Percentiles rank a stretch among this genome's conserved stretches.
phyloP scores from a whole-genome alignment of 2,329 filamentous ascomycete genomes.

The Monilinia fructigena region DNA sequence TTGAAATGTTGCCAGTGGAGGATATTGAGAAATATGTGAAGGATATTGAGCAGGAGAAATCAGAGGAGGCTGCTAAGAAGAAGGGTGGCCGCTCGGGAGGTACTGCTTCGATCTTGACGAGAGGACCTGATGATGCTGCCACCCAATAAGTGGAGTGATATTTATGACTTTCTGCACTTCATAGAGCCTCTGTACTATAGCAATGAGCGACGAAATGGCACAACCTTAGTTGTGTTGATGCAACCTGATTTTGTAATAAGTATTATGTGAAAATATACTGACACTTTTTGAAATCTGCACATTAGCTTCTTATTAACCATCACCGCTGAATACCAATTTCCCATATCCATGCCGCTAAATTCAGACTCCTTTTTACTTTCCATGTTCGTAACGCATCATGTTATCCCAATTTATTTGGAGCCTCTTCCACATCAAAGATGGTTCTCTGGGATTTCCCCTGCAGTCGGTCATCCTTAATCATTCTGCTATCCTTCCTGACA shows the following conservation, averaged over 20 bases:
- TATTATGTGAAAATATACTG: neutral
- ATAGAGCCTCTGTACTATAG: constrained; percentile 41
- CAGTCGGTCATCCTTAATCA: constrained; percentile 88
- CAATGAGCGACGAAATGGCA: constrained; percentile 37
- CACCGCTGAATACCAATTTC: neutral
- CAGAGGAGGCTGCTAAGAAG: constrained; percentile 97
- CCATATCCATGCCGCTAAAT: constrained; percentile 37
- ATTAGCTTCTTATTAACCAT: constrained; percentile 11
- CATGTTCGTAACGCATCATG: neutral
- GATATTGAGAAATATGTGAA: constrained; percentile 98
- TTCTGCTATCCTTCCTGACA: constrained; percentile 77
- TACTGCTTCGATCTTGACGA: constrained; percentile 71
- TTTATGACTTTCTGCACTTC: constrained; percentile 29
- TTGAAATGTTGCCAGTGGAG: constrained; percentile 93
- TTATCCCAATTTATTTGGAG: constrained; percentile 75
- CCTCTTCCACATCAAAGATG: constrained; percentile 74
- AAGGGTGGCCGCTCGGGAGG: constrained; percentile 77
- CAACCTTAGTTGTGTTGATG: constrained; percentile 11
- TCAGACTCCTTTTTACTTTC: constrained; percentile 24
- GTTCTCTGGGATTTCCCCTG: constrained; percentile 56
- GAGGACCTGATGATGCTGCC: constrained; percentile 48
- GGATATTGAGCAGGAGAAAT: constrained; percentile 98
- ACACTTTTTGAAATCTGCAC: constrained; percentile 7
- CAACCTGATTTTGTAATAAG: neutral
- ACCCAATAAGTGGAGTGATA: constrained; percentile 28